phyloP scores from a whole-genome alignment of 2,329 filamentous ascomycete genomes.

The Epichloe amarillans region DNA sequence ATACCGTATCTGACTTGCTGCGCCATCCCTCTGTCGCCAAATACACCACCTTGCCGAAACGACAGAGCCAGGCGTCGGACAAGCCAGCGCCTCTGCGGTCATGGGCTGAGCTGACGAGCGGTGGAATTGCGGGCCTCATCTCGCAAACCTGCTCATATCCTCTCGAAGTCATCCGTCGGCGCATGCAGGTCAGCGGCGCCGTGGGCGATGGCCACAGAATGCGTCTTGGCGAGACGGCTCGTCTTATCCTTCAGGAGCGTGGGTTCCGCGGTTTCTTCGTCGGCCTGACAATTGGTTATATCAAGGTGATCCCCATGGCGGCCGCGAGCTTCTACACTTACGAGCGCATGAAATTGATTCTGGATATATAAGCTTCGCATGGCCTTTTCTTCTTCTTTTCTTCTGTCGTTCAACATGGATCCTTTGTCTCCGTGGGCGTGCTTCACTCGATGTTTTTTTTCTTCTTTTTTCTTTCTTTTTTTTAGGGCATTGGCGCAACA shows the following conservation, averaged over 20 bases:
- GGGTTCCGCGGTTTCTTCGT: conserved; percentile 81
- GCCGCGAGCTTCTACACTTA: conserved; percentile 58
- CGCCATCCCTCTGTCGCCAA: conserved; percentile 52
- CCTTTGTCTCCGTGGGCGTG: not conserved
- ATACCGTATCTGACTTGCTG: conserved; percentile 74
- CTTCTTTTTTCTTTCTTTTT: no score
- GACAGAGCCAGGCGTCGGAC: conserved; percentile 35
- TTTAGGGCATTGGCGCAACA: not conserved
- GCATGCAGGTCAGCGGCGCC: conserved; percentile 94
- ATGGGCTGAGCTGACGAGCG: conserved; percentile 76
- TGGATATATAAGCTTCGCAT: conserved; percentile 43
- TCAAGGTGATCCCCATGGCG: conserved; percentile 83
- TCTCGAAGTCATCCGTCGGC: conserved; percentile 76
- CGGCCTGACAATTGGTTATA: conserved; percentile 85
- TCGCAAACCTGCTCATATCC: conserved; percentile 91
- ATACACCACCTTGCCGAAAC: conserved; percentile 62
- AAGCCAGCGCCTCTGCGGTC: conserved; percentile 64
- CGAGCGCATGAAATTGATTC: conserved; percentile 46
- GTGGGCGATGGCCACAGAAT: conserved; percentile 79
- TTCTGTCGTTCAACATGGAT: not conserved
- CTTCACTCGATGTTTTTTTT: not conserved
- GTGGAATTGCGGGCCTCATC: conserved; percentile 75
- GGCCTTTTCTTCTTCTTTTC: not conserved
- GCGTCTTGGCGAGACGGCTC: conserved; percentile 64
- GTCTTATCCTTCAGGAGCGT: conserved; percentile 59